A percentile compares a stretch with the other conserved stretches of the same genome.
Evolutionary conservation across 2,329 filamentous ascomycete species (phyloP).

Genomic region (Teratosphaeria zuluensis): DNA sequence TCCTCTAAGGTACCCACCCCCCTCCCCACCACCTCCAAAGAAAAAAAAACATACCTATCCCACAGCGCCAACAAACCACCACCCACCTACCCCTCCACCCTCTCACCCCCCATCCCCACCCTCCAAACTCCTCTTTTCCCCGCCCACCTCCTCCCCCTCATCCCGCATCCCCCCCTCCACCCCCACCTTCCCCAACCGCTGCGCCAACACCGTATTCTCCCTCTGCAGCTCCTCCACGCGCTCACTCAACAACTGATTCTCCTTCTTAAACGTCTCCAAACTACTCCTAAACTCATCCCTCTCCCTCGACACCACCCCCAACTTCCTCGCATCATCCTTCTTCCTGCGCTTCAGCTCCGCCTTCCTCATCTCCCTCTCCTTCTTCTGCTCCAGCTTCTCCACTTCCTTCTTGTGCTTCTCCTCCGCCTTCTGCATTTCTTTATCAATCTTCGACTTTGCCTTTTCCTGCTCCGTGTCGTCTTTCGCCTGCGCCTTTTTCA

Average conservation of each 20-base stretch:
- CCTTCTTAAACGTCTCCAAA: constrained; percentile 37
- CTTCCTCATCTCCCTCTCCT: constrained; percentile 28
- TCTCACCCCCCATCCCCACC: constrained; percentile 19
- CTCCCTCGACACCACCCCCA: constrained; percentile 39
- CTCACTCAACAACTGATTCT: constrained; percentile 41
- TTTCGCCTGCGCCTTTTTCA: constrained; percentile 28
- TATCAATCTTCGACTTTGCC: constrained; percentile 56
- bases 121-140: not conserved
- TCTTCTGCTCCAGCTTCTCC: constrained; percentile 41
- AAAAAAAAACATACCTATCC: too few species aligned
- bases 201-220: constrained; percentile 46
- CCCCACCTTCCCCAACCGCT: constrained; percentile 27
- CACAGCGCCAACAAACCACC: too few species aligned
- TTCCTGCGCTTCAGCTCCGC: constrained; percentile 37
- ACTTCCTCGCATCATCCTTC: constrained; percentile 38
- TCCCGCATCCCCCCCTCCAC: constrained; percentile 5
- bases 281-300: constrained; percentile 37
- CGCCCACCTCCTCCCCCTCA: constrained; percentile 1
- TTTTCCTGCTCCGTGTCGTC: constrained; percentile 42
- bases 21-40: too few species aligned
- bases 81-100: not conserved
- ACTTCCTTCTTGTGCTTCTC: constrained; percentile 54
- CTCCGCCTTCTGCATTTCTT: constrained; percentile 55
- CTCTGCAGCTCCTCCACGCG: constrained; percentile 47
- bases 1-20: too few species aligned